Base-by-base conservation (phyloP, 495 filamentous ascomycete genomes). In the Tuber brumale region DNA sequence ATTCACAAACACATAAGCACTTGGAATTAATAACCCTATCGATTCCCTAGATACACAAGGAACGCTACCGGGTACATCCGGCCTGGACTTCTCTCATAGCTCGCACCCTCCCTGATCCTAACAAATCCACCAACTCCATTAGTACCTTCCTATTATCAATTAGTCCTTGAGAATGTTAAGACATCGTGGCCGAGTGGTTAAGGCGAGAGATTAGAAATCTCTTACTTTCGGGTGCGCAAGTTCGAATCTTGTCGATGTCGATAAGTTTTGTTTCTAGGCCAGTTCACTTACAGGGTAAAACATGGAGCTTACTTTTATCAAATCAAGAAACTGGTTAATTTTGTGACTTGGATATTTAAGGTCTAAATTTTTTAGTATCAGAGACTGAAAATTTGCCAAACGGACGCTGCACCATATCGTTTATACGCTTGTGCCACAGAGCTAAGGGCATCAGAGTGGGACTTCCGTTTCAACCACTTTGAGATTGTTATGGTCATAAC, bases 151-250 rank as follows among this genome's bases (percentile, higher is more conserved):
- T 23, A 21, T 23, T 23, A 8, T 48, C 46, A 23, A 48, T 23
- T 8, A 3, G 46, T 48, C 19, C 46, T 21, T 46, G 2, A 21
- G 19, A 21, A 23, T 12, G 16, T 6, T 35, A 35, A 45, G 75
- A 77, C 44, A 76, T 76, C 44, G 61, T 70, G 61, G 73, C 61
- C 74, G 75, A 76, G 75, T 18, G 72, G 75, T 76, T 76, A 76
- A 76, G 75, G 73, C 73, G 44, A 70, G 44, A 70, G 75, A 76
- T 18, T 51, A 44, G 44, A 27, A 31, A 43, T 44, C 66, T 76
- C 51, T 76, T 74, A 73, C 75, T 76, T 76, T 76, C 44, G 75
- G 73, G 75, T 76, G 66, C 66, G 74, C 70, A 76, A 69, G 75
- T 70, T 70, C 61, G 75, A 77, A 77, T 76, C 66, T 42, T 70